These are phyloP conservation scores for Aspergillus brunneoviolaceus DNA, from an alignment of 2,329 filamentous ascomycete genomes.

Conservation along the genomic window DNA sequence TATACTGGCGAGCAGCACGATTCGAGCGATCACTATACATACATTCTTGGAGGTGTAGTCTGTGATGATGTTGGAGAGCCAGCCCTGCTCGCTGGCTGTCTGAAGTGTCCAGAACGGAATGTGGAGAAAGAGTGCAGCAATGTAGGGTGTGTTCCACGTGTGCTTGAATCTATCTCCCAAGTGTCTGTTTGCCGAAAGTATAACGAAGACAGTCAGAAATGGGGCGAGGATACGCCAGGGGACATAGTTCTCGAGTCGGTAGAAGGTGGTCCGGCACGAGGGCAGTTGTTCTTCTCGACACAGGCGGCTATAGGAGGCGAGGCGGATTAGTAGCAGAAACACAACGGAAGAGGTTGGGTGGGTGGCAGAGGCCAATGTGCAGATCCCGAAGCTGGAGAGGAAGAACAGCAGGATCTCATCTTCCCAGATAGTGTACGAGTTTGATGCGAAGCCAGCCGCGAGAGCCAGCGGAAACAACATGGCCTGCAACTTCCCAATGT, in stretches of 20 bases:
- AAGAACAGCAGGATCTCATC: slow-evolving; percentile 91
- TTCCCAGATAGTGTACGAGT: slow-evolving; percentile 98
- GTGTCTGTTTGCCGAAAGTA: neutral
- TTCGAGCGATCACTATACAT: neutral
- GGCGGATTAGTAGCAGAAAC: slow-evolving; percentile 73
- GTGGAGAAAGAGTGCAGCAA: neutral
- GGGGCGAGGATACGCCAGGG: neutral
- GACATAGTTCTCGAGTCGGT: neutral
- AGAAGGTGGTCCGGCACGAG: slow-evolving; percentile 75
- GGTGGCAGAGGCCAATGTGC: slow-evolving; percentile 72
- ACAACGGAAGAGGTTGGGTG: slow-evolving; percentile 81
- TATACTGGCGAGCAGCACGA: neutral
- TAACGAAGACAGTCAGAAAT: neutral
- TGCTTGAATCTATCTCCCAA: neutral
- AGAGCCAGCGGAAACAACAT: slow-evolving; percentile 61
- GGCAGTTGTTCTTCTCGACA: slow-evolving; percentile 98
- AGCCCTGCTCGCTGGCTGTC: neutral
- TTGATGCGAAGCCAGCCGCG: slow-evolving; percentile 73
- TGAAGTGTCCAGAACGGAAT: neutral
- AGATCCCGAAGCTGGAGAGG: slow-evolving; percentile 80
- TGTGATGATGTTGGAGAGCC: neutral
- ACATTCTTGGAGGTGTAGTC: neutral
- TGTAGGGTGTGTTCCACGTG: neutral
- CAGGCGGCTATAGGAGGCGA: slow-evolving; percentile 82
- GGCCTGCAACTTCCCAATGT: slow-evolving; percentile 58